Evolutionary conservation across 176 grass and related monocot species (phyloP).

Genomic region (Elaeis guineensis): DNA sequence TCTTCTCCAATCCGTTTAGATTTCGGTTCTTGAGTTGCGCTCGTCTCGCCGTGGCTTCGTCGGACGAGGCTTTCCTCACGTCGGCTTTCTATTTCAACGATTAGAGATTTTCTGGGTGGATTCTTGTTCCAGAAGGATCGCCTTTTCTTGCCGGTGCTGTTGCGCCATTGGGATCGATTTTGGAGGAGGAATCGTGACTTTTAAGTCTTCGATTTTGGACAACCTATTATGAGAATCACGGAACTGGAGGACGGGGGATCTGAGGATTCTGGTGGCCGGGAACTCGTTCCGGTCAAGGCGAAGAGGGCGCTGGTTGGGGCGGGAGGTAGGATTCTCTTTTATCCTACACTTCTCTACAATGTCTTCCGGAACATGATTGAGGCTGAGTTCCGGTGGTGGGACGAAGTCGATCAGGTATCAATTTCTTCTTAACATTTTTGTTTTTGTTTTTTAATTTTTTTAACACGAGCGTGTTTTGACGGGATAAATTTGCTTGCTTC

Average conservation of each 20-base stretch:
- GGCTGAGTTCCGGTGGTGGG: constrained; percentile 89
- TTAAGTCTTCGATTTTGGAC: constrained; percentile 11
- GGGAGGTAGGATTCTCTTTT: constrained; percentile 80
- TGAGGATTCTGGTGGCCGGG: constrained; percentile 12
- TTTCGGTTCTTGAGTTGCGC: no score
- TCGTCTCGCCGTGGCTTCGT: no score
- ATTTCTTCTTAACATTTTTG: neutral
- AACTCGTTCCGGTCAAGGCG: constrained; percentile 28
- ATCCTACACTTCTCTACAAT: constrained; percentile 90
- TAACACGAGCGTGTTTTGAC: neutral
- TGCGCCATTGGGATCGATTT: no score
- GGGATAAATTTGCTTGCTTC: no score
- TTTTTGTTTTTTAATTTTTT: constrained; percentile 3
- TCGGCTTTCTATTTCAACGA: no score
- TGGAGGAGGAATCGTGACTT: neutral
- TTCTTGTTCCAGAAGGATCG: no score
- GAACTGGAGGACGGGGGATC: constrained; percentile 15
- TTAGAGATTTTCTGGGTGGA: no score
- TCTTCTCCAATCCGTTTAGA: no score
- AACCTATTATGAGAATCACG: constrained; percentile 5
- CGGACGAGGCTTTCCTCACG: no score
- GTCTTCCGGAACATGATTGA: constrained; percentile 76
- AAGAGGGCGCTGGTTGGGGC: constrained; percentile 72
- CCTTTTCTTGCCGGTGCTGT: no score
- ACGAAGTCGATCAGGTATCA: constrained; percentile 68